Base-by-base conservation (phyloP, 345 rosid species). In the Brassica carinata region DNA sequence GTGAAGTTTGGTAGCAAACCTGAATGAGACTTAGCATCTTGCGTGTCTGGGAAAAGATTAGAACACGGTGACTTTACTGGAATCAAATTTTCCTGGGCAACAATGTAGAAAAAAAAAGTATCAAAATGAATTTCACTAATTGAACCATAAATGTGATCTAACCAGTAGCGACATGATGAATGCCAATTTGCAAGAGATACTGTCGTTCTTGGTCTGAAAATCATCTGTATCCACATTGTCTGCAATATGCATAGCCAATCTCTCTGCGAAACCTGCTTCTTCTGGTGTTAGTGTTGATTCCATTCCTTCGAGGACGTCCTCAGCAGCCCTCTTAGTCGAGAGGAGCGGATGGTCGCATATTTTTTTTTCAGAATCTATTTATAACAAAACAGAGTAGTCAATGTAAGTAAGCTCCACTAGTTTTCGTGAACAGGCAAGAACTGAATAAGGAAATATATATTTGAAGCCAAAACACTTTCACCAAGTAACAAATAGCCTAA, bases 41-140 rank as follows among this genome's bases (percentile, higher is more conserved):
- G 72, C 97, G 95, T 71, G 98, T 93, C 83, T 93, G 99, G 45
- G 99, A 96, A 83, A 96, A 96, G 79, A 96, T 90, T 55, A 96
- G 94, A 82, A 96, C 92, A 81, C 84, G 89, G 82, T 96, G 99
- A 45, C 98, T 96, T 72, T 86, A 19, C 88, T n/a, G 98, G 94
- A 87, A 96, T 90, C 76, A 96, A 83, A 43, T 87, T 86, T 51
- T 83, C 92, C 98, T 96, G 85, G 19, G 59, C 45, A 84, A 59
- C 30, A 81, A 48, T 71, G 81, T 23, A 59, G 26, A 71, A 71
- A 77, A 2, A 5, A 19, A 48, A 75, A 77, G 81, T 51, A 64
- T 68, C 34, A 79, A 29, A 64, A 57, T 36, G 36, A 80, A 80
- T 58, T 17, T 57, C 19, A 36, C 18, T 43, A 45, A 51, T 48